Evolutionary conservation across 1,284 basidiomycete species (phyloP).

Genomic region (Cutaneotrichosporon daszewskae): DNA sequence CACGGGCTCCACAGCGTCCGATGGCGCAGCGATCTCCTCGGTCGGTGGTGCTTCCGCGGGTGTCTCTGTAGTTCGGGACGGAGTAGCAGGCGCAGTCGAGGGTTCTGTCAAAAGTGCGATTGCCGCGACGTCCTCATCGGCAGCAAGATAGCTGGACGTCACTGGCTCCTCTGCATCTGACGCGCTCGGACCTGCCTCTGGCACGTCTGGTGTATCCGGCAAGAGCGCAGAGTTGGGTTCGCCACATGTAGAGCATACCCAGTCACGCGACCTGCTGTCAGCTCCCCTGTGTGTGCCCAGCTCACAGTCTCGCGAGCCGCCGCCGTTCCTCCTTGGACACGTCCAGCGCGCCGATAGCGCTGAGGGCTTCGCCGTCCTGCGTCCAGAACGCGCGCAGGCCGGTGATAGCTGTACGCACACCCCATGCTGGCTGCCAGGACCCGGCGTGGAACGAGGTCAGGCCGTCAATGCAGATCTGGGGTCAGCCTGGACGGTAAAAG

Average conservation of each 20-base stretch:
- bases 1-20: too few relatives aligned
- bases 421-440: conserved; percentile 94
- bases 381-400: conserved; percentile 89
- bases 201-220: conserved; percentile 27
- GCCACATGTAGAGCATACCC: conserved; percentile 72
- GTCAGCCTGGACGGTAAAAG: conserved; percentile 12
- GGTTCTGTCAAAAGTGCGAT: too few relatives aligned
- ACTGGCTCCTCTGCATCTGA: too few relatives aligned
- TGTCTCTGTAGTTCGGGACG: too few relatives aligned
- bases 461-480: conserved; percentile 79
- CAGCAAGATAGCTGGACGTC: too few relatives aligned
- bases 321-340: conserved; percentile 70
- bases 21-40: too few relatives aligned
- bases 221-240: conserved; percentile 63
- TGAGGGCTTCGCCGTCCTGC: conserved; percentile 78
- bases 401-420: conserved; percentile 89
- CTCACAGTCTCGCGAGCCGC: conserved; percentile 71
- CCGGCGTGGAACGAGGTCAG: conserved; percentile 64
- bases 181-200: background rate
- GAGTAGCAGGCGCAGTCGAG: too few relatives aligned
- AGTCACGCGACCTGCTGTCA: conserved; percentile 64
- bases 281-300: conserved; percentile 9
- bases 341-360: conserved; percentile 82
- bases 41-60: too few relatives aligned
- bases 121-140: too few relatives aligned